phyloP scores from a whole-genome alignment of 176 grass and related monocot species.

The Olyra latifolia region DNA sequence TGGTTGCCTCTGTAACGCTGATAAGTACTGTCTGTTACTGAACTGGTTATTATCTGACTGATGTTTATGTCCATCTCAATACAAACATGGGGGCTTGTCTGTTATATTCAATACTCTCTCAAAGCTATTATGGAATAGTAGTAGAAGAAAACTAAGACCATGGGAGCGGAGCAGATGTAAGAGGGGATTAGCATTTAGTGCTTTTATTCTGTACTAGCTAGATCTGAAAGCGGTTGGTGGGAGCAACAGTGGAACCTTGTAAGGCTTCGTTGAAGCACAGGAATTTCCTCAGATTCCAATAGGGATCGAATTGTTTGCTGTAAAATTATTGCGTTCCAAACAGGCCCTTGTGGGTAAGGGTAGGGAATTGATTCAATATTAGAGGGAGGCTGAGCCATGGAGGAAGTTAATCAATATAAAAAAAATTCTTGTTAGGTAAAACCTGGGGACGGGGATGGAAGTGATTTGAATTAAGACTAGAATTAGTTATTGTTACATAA shows the following conservation, averaged over 20 bases:
- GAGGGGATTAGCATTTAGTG: neutral
- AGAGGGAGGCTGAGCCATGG: neutral
- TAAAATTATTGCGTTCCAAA: neutral
- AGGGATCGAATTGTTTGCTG: neutral
- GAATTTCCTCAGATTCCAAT: neutral
- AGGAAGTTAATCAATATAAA: neutral
- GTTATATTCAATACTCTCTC: neutral
- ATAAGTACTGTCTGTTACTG: neutral
- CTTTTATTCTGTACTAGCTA: neutral
- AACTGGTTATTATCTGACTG: neutral
- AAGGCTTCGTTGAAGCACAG: neutral
- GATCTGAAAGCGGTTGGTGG: neutral
- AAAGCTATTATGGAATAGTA: neutral
- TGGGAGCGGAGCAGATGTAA: neutral
- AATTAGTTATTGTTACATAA: neutral
- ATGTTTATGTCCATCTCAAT: neutral
- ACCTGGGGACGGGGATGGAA: neutral
- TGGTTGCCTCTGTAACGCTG: neutral
- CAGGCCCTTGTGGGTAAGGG: neutral
- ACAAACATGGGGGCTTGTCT: neutral
- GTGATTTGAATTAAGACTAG: neutral
- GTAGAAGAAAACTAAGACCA: neutral
- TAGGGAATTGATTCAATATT: neutral
- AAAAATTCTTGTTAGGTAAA: neutral
- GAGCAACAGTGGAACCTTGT: neutral